phyloP scores from a whole-genome alignment of 257 asterid genomes.

The Capsicum baccatum region DNA sequence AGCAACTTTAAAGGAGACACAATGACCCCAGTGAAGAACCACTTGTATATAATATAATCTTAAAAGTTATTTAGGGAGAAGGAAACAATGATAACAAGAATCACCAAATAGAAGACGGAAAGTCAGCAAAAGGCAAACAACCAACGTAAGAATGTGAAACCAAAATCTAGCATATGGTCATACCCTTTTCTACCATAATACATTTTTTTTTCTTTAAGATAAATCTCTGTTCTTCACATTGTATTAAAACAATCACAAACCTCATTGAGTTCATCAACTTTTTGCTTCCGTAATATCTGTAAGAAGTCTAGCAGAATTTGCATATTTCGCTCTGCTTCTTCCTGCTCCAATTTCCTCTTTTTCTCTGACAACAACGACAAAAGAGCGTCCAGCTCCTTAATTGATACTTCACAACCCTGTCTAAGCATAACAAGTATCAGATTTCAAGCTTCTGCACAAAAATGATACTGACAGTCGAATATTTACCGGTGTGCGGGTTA shows the following conservation, averaged over 20 bases:
- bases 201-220: not conserved
- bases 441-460: constrained; percentile 41
- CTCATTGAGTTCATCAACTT: constrained; percentile 71
- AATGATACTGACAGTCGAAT: constrained; percentile 8
- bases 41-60: constrained; percentile 19
- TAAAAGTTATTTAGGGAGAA: constrained; percentile 5
- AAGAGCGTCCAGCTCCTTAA: constrained; percentile 69
- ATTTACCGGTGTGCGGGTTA: not conserved
- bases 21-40: constrained; percentile 25
- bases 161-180: not conserved
- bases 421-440: constrained; percentile 48
- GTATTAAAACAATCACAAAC: constrained; percentile 44
- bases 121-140: constrained; percentile 1
- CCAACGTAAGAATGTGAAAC: not conserved
- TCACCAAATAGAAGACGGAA: not conserved
- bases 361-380: constrained; percentile 64
- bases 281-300: constrained; percentile 65
- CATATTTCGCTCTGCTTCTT: constrained; percentile 86
- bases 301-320: constrained; percentile 75
- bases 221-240: not conserved
- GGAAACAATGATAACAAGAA: not conserved
- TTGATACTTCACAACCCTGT: constrained; percentile 85
- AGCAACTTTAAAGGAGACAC: not conserved
- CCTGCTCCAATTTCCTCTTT: constrained; percentile 81
- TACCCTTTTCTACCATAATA: not conserved